phyloP scores from a whole-genome alignment of 306 rosid genomes.

The Cucumis hystrix region DNA sequence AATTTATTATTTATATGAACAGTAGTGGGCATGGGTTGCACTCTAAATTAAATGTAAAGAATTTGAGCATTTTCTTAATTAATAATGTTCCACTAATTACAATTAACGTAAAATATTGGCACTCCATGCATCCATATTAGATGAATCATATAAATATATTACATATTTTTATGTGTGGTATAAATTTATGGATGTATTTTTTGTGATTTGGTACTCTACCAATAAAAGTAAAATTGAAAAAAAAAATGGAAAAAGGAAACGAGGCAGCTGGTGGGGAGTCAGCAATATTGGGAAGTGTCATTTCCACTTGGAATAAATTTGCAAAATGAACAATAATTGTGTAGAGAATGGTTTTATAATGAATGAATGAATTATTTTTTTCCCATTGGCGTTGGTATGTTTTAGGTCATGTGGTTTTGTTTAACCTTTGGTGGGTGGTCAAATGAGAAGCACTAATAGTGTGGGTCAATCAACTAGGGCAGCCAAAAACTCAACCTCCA shows the following conservation, averaged over 20 bases:
- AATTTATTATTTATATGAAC: neutral
- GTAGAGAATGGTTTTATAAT: neutral
- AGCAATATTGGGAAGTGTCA: neutral
- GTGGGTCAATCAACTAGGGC: neutral
- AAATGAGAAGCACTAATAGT: neutral
- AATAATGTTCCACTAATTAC: neutral
- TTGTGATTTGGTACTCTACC: neutral
- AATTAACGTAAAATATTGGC: neutral
- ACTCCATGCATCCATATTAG: neutral
- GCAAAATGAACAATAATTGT: neutral
- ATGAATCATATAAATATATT: too few relatives aligned
- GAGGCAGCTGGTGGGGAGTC: neutral
- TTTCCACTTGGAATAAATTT: slow-evolving; percentile 1
- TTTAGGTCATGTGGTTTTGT: neutral
- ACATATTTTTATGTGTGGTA: too few relatives aligned
- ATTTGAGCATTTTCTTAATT: neutral
- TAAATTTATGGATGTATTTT: neutral
- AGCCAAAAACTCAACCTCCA: neutral
- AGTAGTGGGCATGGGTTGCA: neutral
- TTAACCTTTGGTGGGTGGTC: neutral
- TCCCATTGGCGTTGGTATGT: neutral
- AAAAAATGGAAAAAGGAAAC: neutral
- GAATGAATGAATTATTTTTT: neutral
- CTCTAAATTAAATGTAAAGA: neutral
- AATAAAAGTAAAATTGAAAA: neutral